Evolutionary conservation across 2,329 filamentous ascomycete genomes (phyloP), one percentile per base, ranked within the genome.

Genomic region (Hymenoscyphus repandus): DNA sequence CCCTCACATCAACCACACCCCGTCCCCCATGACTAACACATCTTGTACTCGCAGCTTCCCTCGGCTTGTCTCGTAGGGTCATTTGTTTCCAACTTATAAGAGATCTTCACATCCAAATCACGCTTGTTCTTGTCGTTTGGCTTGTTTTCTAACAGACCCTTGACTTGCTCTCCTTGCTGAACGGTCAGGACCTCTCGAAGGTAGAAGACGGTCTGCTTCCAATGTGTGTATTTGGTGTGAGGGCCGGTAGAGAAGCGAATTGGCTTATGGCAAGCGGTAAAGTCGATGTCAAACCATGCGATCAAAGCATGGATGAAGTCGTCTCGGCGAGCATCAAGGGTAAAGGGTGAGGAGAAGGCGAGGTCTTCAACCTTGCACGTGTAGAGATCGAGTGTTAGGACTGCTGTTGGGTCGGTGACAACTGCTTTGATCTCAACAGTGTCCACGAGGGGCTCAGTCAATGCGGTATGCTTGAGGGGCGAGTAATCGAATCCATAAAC

Each of bases 151-250:
- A 99, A 74, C 31, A 78, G 75, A 64, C 89, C 88, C 53, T 75
- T 72, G 53, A 99, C 78, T 64, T 81, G 77, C 76, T 99, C 93
- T 51, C 86, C 90, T 66, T 89, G 79, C 70, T 95, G 86, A 34
- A 96, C 90, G 15, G 91, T 97, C 58, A 99, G 75, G 32, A 96
- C 88, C 62, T 99, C 91, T 65, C 88, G 83, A 57, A 99, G 78
- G 74, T 99, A 99, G 75, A 99, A 97, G 56, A 99, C 93, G 11
- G 93, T 99, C 77, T 99, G 93, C 77, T 99, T 99, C 93, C 93
- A 99, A 79, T 99, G 93, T 15, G 93, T 99, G 75, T 97, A 97
- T 75, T 96, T 97, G 63, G 92, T 95, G 74, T 97, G 93, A 27
- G 93, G 93, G 18, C 93, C 93, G 15, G 93, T 99, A 48, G 89